Percentiles rank a stretch among this genome's conserved stretches.
These are phyloP conservation scores for Fusarium sp. DNA, from an alignment of 2,329 filamentous ascomycete species.

Conservation along the genomic window DNA sequence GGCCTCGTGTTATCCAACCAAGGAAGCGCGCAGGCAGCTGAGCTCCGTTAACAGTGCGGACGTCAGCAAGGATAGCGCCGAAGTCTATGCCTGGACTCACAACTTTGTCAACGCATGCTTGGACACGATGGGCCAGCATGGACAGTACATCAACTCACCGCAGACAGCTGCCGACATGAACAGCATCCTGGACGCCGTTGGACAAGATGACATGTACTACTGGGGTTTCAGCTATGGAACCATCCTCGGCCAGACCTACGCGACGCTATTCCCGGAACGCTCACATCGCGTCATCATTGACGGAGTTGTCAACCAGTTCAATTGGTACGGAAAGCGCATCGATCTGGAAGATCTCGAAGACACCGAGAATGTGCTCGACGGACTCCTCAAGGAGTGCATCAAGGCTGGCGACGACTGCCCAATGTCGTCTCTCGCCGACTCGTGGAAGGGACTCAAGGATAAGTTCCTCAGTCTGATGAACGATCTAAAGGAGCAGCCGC, in stretches of 20 bases:
- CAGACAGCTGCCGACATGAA: conserved; percentile 69
- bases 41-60: conserved; percentile 46
- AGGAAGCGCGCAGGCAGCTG: conserved; percentile 50
- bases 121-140: conserved; percentile 63
- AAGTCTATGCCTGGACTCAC: conserved; percentile 59
- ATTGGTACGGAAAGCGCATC: conserved; percentile 52
- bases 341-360: conserved; percentile 49
- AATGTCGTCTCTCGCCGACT: conserved; percentile 55
- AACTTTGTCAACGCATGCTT: conserved; percentile 60
- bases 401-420: conserved; percentile 63
- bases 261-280: conserved; percentile 55
- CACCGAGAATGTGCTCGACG: conserved; percentile 50
- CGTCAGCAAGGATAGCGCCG: conserved; percentile 53
- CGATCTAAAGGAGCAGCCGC: conserved; percentile 56
- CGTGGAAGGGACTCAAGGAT: conserved; percentile 54
- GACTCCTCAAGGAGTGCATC: conserved; percentile 55
- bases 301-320: conserved; percentile 53
- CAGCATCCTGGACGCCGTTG: conserved; percentile 61
- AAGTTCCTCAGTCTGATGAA: conserved; percentile 54
- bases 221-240: conserved; percentile 63
- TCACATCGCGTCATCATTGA: conserved; percentile 56
- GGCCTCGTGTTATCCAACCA: conserved; percentile 59
- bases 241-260: conserved; percentile 59
- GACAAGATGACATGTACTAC: conserved; percentile 53
- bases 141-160: conserved; percentile 63